Percentiles rank a stretch among this genome's conserved stretches.
Conservation (phyloP, 345 rosid species). For the Diplotaxis tenuifolia region DNA sequence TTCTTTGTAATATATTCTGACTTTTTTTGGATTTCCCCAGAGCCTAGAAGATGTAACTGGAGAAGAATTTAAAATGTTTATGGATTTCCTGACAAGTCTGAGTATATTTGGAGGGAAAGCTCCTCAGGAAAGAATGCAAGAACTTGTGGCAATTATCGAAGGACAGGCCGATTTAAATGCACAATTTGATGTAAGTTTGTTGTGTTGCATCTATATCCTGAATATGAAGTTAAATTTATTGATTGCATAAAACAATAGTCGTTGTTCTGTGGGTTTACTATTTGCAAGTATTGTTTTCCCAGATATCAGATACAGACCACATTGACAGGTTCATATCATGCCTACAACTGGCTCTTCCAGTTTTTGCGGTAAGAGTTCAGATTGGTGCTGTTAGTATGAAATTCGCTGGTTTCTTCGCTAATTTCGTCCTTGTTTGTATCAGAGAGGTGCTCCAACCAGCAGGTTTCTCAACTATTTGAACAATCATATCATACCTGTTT, state of each 20-base stretch:
- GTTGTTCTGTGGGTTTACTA: slow-evolving; percentile 1
- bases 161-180: slow-evolving; percentile 92
- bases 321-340: slow-evolving; percentile 89
- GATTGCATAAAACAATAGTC: neutral
- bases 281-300: slow-evolving; percentile 27
- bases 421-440: slow-evolving; percentile 17
- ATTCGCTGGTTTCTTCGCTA: slow-evolving; percentile 11
- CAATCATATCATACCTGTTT: slow-evolving; percentile 74
- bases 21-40: slow-evolving; percentile 38
- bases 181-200: slow-evolving; percentile 64
- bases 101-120: slow-evolving; percentile 89
- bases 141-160: slow-evolving; percentile 75
- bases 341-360: slow-evolving; percentile 87
- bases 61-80: slow-evolving; percentile 88
- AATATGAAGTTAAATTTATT: slow-evolving; percentile 7
- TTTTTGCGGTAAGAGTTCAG: slow-evolving; percentile 82
- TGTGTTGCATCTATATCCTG: neutral
- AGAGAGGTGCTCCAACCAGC: slow-evolving; percentile 87
- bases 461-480: slow-evolving; percentile 76
- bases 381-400: neutral
- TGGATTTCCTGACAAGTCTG: slow-evolving; percentile 79
- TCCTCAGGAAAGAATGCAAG: slow-evolving; percentile 85
- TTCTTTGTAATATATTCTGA: neutral
- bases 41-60: slow-evolving; percentile 84
- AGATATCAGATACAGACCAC: slow-evolving; percentile 86